Conservation (phyloP, 2,329 filamentous ascomycete species). For the Stemphylium lycopersici region DNA sequence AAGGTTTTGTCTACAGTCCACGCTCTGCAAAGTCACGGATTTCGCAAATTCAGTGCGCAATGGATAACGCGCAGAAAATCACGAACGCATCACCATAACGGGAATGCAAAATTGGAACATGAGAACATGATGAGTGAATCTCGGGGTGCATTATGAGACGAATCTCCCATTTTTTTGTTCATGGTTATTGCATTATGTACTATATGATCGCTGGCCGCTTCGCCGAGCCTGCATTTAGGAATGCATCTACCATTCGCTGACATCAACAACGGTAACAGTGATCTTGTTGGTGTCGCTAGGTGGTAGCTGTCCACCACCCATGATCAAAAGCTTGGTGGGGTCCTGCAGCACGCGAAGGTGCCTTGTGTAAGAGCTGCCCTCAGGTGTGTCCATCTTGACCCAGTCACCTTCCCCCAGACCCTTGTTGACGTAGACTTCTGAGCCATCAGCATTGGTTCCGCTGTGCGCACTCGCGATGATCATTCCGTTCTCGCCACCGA, state of each 20-base stretch:
- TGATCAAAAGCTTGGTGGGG: conserved; percentile 48
- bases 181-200: background rate
- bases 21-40: no score
- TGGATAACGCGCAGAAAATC: no score
- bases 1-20: no score
- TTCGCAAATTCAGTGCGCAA: no score
- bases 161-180: no score
- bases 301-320: conserved; percentile 49
- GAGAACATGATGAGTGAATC: no score
- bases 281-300: conserved; percentile 43
- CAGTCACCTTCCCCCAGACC: conserved; percentile 53
- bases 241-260: conserved; percentile 22
- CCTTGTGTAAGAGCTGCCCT: conserved; percentile 54
- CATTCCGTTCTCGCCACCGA: conserved; percentile 57
- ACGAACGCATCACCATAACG: no score
- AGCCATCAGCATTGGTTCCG: conserved; percentile 10
- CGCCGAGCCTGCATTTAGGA: no score
- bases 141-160: no score
- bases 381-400: conserved; percentile 53
- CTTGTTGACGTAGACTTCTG: conserved; percentile 57
- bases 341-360: conserved; percentile 54
- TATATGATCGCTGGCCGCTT: background rate
- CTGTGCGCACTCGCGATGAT: conserved; percentile 56
- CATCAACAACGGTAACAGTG: conserved; percentile 41
- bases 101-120: no score